These are phyloP conservation scores for Mycena galopus DNA, from an alignment of 768 basidiomycete species.

Conservation along the genomic window DNA sequence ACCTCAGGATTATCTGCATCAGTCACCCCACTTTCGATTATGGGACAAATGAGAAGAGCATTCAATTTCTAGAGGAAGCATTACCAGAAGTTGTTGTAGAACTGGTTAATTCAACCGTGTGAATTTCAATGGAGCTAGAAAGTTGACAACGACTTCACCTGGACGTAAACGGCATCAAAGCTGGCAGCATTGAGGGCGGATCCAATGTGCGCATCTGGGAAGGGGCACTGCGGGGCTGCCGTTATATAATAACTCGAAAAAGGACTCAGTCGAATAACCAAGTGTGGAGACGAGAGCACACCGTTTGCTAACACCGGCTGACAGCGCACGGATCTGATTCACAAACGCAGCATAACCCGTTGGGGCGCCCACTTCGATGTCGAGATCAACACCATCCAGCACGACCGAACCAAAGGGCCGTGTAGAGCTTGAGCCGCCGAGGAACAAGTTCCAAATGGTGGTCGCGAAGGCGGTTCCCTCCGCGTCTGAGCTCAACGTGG, in stretches of 20 bases:
- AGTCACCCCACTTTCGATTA: slow-evolving; percentile 1
- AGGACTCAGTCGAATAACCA: neutral
- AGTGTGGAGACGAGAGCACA: slow-evolving; percentile 37
- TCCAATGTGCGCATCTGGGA: no score
- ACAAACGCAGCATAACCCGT: slow-evolving; percentile 68
- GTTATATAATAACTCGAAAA: slow-evolving; percentile 68
- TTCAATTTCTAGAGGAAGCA: neutral
- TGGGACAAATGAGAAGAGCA: neutral
- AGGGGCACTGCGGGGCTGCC: no score
- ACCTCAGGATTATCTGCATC: neutral
- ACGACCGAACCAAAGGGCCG: slow-evolving; percentile 78
- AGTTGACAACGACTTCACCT: no score
- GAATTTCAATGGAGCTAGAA: neutral
- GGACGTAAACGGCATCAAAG: no score
- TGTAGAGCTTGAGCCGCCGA: slow-evolving; percentile 60
- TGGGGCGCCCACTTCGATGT: slow-evolving; percentile 73
- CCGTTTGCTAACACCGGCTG: slow-evolving; percentile 64
- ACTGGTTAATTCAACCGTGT: slow-evolving; percentile 19
- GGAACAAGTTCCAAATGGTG: slow-evolving; percentile 77
- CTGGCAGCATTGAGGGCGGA: no score
- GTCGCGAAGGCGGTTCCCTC: slow-evolving; percentile 69
- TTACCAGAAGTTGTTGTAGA: slow-evolving; percentile 68
- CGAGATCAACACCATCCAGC: slow-evolving; percentile 81
- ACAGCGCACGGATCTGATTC: slow-evolving; percentile 62
- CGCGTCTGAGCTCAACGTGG: slow-evolving; percentile 65